Base-by-base conservation (phyloP, 2,329 filamentous ascomycete genomes). In the Colletotrichum tanaceti region DNA sequence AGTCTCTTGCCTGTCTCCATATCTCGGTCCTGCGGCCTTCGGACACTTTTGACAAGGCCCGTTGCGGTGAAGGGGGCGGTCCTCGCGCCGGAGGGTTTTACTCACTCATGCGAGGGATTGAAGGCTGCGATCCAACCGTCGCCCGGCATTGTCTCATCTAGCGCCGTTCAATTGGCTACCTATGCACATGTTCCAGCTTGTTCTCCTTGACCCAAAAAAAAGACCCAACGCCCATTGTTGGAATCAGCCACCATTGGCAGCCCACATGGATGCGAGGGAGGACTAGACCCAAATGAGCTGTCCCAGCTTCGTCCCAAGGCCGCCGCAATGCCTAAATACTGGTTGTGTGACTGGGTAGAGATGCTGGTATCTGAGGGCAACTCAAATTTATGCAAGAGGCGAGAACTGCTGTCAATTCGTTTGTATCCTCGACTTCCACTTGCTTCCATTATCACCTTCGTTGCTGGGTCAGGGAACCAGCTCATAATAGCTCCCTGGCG, bases 281-380 rank as follows among this genome's bases (percentile, higher is more conserved):
- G 63, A 44, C 44, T 63, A 67, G 52, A 35, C 59, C 59, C 28
- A 58, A 68, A 58, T 58, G 39, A 67, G 64, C 59, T 65, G 49
- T 28, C 47, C 43, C 32, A 55, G 43, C 53, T 49, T 39, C 41
- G 41, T 58, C 28, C 28, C 43, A 35, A 20, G 41, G 14, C 22
- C 18, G 2, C 14, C n/a, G n/a, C n/a, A n/a, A n/a, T n/a, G n/a
- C n/a, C n/a, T n/a, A n/a, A n/a, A n/a, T n/a, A n/a, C n/a, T n/a
- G n/a, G n/a, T n/a, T n/a, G n/a, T n/a, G n/a, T n/a, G n/a, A n/a
- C n/a, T n/a, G n/a, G n/a, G n/a, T 32, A 32, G 28, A 6, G 28
- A 32, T 32, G 28, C 32, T 5, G n/a, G 14, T 58, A 9, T 10
- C 43, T 5, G 11, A 20, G 43, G n/a, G 16, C 43, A 38, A 46